Base-by-base conservation (phyloP, 192 early-diverging fungal genomes). In the Powellomyces hirtus region DNA sequence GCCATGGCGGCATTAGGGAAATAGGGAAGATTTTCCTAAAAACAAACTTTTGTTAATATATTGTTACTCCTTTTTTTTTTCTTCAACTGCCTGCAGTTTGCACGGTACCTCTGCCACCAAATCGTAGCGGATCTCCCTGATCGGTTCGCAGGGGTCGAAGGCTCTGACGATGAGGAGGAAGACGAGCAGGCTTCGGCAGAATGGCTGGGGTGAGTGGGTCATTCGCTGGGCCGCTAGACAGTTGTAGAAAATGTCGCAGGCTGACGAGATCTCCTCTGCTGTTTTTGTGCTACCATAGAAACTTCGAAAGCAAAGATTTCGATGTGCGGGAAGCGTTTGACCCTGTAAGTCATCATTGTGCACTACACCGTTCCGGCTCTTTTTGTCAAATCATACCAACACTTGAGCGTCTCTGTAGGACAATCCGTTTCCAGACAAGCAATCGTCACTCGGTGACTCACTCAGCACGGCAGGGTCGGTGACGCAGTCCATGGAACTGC, bases 91-190 rank as follows among this genome's bases (percentile, higher is more conserved):
- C 62, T 45, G 18, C 62, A 91, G 88, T 88, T 89, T 79, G 88
- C 89, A 2, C 67, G 88, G 35, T 91, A 83, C 68, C 68, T 91
- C 31, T 84, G 83, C 60, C 88, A 89, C 58, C 59, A 89, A 44
- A 82, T 91, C 31, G 85, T 88, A 13, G 84, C 80, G 27, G 88
- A 91, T 52, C 74, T 88, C 34, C 86, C 89, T 16, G 88, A 90
- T 64, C 81, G 87, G 65, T 87, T 89, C 71, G 38, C 79, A 29
- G 71, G 80, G 1, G 81, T 68, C 8, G 77, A 77, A 29, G 79
- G 81, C 29, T 84, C 81, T 13, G 84, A 83, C 11, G 88, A 88
- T 26, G 89, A 90, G 34, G 82, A 83, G 24, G 84, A 83, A 10
- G 83, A 79, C 8, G 81, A 77, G 4, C n/a, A n/a, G n/a, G 78